These are phyloP conservation scores for Geum urbanum DNA, from an alignment of 306 rosid genomes.

Conservation along the genomic window DNA sequence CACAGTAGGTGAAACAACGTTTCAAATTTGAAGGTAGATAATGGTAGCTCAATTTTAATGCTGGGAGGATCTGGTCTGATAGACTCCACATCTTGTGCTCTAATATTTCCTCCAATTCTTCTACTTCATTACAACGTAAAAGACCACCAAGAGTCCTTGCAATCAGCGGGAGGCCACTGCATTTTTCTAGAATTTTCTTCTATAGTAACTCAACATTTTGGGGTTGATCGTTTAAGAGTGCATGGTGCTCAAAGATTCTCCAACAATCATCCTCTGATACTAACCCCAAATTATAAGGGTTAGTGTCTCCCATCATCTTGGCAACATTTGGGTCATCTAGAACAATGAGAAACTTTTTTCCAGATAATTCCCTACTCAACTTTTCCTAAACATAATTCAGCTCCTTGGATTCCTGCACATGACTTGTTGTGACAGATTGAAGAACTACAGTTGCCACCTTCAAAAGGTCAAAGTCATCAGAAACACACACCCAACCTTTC, in stretches of 20 bases:
- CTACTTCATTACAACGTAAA: neutral
- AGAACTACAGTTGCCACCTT: neutral
- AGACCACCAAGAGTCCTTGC: neutral
- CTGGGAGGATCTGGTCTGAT: neutral
- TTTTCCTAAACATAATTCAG: neutral
- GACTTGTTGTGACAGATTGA: neutral
- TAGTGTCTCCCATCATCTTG: neutral
- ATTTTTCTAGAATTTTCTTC: neutral
- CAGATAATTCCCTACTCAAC: neutral
- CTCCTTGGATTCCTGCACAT: neutral
- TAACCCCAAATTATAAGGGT: neutral
- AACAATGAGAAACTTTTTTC: neutral
- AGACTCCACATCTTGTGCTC: neutral
- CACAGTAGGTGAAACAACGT: constrained; percentile 4
- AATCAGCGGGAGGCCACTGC: neutral
- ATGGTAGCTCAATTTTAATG: neutral
- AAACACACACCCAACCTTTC: neutral
- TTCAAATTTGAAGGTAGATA: neutral
- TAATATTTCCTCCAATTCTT: neutral
- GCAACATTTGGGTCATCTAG: neutral
- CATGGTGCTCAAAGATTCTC: neutral
- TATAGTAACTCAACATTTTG: neutral
- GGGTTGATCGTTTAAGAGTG: neutral
- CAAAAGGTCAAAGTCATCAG: neutral
- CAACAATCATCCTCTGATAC: neutral